These are phyloP conservation scores for Ceratocystis cacaofunesta DNA, from an alignment of 2,329 filamentous ascomycete genomes.

Conservation along the genomic window DNA sequence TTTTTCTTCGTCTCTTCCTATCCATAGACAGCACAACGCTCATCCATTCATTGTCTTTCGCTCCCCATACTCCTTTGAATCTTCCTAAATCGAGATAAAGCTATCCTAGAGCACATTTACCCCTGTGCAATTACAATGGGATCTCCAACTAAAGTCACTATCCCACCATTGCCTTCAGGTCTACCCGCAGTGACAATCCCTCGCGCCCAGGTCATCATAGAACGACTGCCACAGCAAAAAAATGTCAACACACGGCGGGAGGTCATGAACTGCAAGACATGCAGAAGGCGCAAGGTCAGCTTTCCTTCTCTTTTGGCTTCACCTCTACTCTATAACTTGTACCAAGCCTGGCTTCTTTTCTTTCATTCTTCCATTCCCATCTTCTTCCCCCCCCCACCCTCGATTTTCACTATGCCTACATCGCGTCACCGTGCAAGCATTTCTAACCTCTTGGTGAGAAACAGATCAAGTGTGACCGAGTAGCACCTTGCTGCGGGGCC, in stretches of 20 bases:
- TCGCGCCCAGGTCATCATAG: conserved; percentile 66
- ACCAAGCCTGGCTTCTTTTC: no score
- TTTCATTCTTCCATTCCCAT: no score
- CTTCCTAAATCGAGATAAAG: neutral
- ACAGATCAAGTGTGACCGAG: conserved; percentile 82
- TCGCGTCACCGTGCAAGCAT: neutral
- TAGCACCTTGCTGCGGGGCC: conserved; percentile 72
- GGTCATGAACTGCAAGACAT: conserved; percentile 93
- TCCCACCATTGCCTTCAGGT: neutral
- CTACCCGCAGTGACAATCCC: conserved; percentile 39
- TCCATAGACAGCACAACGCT: neutral
- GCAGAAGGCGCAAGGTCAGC: conserved; percentile 73
- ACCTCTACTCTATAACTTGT: neutral
- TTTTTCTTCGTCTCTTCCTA: neutral
- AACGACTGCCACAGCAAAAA: conserved; percentile 57
- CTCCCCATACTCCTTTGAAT: neutral
- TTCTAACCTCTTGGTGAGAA: neutral
- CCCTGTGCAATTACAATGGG: neutral
- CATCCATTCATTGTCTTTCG: no score
- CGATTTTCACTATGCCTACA: no score
- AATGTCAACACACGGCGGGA: conserved; percentile 63
- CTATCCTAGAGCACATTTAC: neutral
- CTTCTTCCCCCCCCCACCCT: no score
- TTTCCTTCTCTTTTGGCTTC: neutral
- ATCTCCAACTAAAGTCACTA: neutral